These are phyloP conservation scores for Neospora caninum DNA, from an alignment of 169 alveolate genomes.

Conservation along the genomic window DNA sequence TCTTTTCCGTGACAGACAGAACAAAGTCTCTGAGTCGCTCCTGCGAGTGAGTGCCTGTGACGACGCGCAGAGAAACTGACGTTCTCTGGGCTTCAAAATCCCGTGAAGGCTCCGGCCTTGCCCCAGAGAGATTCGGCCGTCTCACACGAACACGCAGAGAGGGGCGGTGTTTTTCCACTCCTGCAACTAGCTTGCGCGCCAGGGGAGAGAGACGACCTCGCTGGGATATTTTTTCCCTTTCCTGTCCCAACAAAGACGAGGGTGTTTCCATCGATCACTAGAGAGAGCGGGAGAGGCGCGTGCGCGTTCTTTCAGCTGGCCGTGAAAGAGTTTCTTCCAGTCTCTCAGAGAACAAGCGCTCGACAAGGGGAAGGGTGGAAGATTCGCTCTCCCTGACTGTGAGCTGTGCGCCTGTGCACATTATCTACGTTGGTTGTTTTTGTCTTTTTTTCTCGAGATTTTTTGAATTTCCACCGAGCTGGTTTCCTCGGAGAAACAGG, in stretches of 20 bases:
- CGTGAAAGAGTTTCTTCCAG: neutral
- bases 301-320: too few relatives aligned
- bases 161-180: neutral
- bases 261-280: neutral
- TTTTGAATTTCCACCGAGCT: neutral
- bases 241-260: neutral
- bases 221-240: neutral
- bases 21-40: neutral
- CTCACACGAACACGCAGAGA: neutral
- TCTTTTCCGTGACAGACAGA: neutral
- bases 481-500: neutral
- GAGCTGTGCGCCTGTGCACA: neutral
- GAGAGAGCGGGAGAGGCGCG: too few relatives aligned
- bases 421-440: neutral
- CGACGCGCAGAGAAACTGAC: neutral
- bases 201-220: neutral
- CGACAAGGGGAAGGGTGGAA: neutral
- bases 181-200: neutral
- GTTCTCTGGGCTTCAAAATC: neutral
- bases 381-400: neutral
- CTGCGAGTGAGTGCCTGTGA: neutral
- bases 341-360: neutral
- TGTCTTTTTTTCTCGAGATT: neutral
- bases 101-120: neutral
- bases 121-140: neutral